Base-by-base conservation (phyloP, 1,139 yeast species). In the Geotrichum bryndzae region DNA sequence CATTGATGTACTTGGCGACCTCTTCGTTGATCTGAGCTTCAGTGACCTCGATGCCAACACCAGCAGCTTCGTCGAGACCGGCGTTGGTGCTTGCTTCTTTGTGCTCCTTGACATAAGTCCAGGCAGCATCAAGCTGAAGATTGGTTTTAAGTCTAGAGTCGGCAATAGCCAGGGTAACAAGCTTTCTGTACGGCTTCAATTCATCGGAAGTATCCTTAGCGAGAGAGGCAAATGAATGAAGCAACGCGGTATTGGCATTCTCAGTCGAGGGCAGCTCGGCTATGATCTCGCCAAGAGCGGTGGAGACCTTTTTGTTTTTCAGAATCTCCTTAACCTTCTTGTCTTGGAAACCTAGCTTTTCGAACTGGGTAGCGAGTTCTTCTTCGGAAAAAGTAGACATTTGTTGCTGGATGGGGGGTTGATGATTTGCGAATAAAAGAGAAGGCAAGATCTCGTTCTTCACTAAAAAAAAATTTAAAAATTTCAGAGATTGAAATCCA, bases 261-360 rank as follows among this genome's bases (percentile, higher is more conserved):
- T 81, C 83, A 27, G 74, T 70, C 3, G 76, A 68, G 7, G 70
- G 65, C 23, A 78, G 74, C 61, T 82, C 82, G 41, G 74, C 72
- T 59, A 88, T 78, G 64, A 91, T 82, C 53, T 82, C 82, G 51
- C 79, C 81, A 63, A 94, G 80, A 0, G 96, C 84, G 46, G 78
- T 77, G 23, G 95, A 83, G 48, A 91, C 96, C 73, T 91, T 91
- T 73, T 87, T 86, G 78, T 94, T 94, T 74, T 90, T 92, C 64
- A 84, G 74, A 62, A 90, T 85, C 72, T 94, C 98, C 63, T 72
- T 70, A 50, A 68, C 66, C 64, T 72, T 72, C 66, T 69, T 65
- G 50, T 69, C 72, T 57, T 67, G 66, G 67, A 90, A 83, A 22
- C 96, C 96, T 64, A 88, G 78, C 58, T 78, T 75, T 66, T 80